Conservation (phyloP, 2,329 filamentous ascomycete species). For the Penicillium olsonii region DNA sequence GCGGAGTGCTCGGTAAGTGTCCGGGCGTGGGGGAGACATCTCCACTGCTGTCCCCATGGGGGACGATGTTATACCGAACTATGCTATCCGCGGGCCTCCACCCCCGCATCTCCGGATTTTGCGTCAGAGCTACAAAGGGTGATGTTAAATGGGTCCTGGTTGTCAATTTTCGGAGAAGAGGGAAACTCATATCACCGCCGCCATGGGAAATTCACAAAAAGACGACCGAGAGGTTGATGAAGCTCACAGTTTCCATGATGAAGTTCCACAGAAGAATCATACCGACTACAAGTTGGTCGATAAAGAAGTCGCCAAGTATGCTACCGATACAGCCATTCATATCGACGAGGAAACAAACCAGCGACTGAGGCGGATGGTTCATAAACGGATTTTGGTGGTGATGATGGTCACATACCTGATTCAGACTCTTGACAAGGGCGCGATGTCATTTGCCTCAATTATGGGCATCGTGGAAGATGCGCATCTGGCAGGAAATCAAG, state of each 20-base stretch:
- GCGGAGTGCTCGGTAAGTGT: not conserved
- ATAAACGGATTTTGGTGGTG: conserved; percentile 65
- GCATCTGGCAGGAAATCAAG: conserved; percentile 33
- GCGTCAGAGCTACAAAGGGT: not conserved
- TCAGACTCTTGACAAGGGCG: conserved; percentile 49
- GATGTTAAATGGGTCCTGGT: not conserved
- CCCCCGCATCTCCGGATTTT: conserved; percentile 14
- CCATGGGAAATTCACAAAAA: conserved; percentile 6
- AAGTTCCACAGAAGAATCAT: conserved; percentile 52
- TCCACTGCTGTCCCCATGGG: conserved; percentile 11
- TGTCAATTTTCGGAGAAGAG: no score
- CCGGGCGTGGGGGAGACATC: conserved; percentile 5
- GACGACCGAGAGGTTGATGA: conserved; percentile 9
- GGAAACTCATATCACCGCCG: no score
- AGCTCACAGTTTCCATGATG: conserved; percentile 14
- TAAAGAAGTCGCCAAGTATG: conserved; percentile 69
- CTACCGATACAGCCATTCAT: conserved; percentile 55
- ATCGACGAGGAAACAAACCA: conserved; percentile 62
- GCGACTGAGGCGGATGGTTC: conserved; percentile 64
- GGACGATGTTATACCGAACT: conserved; percentile 8
- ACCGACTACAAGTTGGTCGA: conserved; percentile 64
- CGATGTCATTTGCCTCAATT: conserved; percentile 39
- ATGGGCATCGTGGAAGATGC: conserved; percentile 48
- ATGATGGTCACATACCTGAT: conserved; percentile 75
- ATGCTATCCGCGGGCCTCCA: conserved; percentile 1